These are phyloP conservation scores for Hevea brasiliensis DNA, from an alignment of 345 rosid genomes.

Conservation along the genomic window DNA sequence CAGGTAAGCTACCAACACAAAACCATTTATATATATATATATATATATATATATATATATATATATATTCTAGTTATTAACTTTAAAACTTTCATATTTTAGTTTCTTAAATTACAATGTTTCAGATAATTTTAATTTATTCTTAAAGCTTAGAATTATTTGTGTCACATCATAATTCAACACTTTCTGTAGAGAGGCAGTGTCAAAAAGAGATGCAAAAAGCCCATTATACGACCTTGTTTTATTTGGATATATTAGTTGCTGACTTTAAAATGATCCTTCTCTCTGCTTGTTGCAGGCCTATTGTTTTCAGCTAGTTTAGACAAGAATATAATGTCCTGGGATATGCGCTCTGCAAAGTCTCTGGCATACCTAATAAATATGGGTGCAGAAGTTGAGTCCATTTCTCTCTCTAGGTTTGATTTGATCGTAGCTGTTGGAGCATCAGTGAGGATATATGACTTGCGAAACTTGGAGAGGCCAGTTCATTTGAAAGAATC, in stretches of 20 bases:
- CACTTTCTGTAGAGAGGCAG: background rate
- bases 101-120: constrained; percentile 4
- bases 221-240: background rate
- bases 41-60: too few relatives aligned
- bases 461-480: constrained; percentile 59
- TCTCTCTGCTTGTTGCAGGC: constrained; percentile 42
- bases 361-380: constrained; percentile 25
- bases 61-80: background rate
- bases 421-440: constrained; percentile 64
- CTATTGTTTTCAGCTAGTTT: constrained; percentile 67
- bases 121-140: background rate
- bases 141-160: background rate
- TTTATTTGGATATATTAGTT: background rate
- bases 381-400: constrained; percentile 50
- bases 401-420: constrained; percentile 67
- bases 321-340: constrained; percentile 67
- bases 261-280: background rate
- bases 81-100: background rate
- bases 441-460: constrained; percentile 54
- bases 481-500: constrained; percentile 52
- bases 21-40: background rate
- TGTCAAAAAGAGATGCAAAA: background rate
- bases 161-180: background rate
- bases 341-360: constrained; percentile 60
- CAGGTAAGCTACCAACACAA: constrained; percentile 46